A percentile compares a stretch with the other conserved stretches of the same genome.
These are phyloP conservation scores for Hypoxylon sp. DNA, from an alignment of 2,329 filamentous ascomycete species.

Conservation along the genomic window DNA sequence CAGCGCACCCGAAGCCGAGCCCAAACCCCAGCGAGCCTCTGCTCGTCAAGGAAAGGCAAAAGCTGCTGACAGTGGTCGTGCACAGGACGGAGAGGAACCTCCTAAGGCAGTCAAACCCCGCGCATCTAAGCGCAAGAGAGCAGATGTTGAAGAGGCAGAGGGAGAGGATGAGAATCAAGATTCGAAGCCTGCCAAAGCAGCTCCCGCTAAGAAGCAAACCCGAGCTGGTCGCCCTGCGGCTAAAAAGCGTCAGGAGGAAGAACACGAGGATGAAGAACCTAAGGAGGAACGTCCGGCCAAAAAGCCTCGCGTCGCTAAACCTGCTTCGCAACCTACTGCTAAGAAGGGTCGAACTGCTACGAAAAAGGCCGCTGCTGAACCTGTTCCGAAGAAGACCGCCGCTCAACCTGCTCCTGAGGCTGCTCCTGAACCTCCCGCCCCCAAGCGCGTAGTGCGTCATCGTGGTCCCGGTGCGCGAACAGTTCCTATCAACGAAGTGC, in stretches of 20 bases:
- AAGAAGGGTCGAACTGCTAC: background rate
- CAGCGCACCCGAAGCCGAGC: background rate
- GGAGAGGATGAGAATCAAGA: background rate
- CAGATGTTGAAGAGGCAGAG: slow-evolving; percentile 17
- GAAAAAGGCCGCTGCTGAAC: slow-evolving; percentile 11
- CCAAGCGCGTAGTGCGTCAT: slow-evolving; percentile 26
- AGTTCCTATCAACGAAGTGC: slow-evolving; percentile 47
- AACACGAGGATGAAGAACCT: slow-evolving; percentile 1
- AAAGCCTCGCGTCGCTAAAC: slow-evolving; percentile 30
- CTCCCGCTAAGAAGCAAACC: slow-evolving; percentile 7
- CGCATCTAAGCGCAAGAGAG: slow-evolving; percentile 39
- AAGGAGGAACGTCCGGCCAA: slow-evolving; percentile 1
- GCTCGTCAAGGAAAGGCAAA: background rate
- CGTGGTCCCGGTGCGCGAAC: slow-evolving; percentile 38
- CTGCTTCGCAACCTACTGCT: slow-evolving; percentile 11
- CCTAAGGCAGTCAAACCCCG: background rate
- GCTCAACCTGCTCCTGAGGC: slow-evolving; percentile 13
- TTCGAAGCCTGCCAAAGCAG: slow-evolving; percentile 1
- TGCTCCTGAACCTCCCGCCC: slow-evolving; percentile 36
- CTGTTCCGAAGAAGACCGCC: slow-evolving; percentile 19
- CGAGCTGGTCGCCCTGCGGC: slow-evolving; percentile 1
- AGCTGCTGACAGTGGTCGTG: background rate
- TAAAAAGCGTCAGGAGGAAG: slow-evolving; percentile 14
- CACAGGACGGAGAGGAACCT: background rate
- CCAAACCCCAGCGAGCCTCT: background rate